Base-by-base conservation (phyloP, 805 yeast genomes). In the Metschnikowia noctiluminum region DNA sequence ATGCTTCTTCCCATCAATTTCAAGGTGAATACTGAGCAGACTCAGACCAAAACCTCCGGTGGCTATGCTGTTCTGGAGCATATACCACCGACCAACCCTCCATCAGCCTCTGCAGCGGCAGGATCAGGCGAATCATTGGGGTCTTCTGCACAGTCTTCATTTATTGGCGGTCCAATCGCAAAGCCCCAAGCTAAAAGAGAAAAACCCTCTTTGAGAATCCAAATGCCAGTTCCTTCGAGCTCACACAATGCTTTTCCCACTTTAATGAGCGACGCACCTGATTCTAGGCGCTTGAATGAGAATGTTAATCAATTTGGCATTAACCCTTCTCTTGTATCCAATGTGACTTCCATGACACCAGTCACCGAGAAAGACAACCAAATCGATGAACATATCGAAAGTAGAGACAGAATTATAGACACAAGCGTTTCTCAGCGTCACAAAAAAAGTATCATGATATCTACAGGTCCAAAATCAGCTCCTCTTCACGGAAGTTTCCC, bases 271-370 rank as follows among this genome's bases (percentile, higher is more conserved):
- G 61, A 63, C 38, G 59, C 56, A n/a, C 45, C 53, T 49, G 64
- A 59, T 4, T 21, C 43, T 6, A 51, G 45, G 16, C 53, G 52
- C 52, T 56, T 43, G 32, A 43, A 46, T 31, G 81, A 73, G 35
- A 75, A 77, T 45, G 77, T 84, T 39, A 82, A 85, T 62, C 87
- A 87, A 59, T 82, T 83, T 72, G 87, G 91, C 43, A 73, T 82
- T 58, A 76, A 81, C 61, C 77, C 82, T 1, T 65, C 77, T 13
- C 76, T 74, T 31, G 73, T 78, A 3, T 70, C 76, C 7, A 66
- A 69, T 47, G 62, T 78, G 3, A 82, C 88, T 1, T 80, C 88
- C 0, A 87, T 87, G 94, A 87, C 95, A 0, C 95, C 94, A 1
- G 81, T 87, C 5, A 77, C 88, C 2, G 95, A 87, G 56, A 82